Percentiles rank a stretch among this genome's conserved stretches.
phyloP scores from a whole-genome alignment of 2,329 filamentous ascomycete species.

The Fusarium praegraminearum region DNA sequence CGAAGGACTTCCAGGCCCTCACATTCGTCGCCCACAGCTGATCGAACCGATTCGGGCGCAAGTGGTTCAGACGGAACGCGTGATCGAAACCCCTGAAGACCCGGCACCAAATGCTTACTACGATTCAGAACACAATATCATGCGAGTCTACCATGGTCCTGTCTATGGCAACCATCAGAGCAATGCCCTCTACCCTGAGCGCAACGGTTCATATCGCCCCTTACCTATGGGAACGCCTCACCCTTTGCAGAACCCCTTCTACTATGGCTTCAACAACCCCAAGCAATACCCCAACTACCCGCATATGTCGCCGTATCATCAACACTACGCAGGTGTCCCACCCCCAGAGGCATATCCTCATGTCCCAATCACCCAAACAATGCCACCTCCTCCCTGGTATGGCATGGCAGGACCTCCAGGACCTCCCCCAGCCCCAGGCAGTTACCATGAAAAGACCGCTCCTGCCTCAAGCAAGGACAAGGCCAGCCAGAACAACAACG shows the following conservation, averaged over 20 bases:
- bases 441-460: slow-evolving; percentile 8
- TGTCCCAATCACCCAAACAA: slow-evolving; percentile 50
- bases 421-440: slow-evolving; percentile 9
- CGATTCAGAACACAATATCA: slow-evolving; percentile 63
- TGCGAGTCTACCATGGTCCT: slow-evolving; percentile 69
- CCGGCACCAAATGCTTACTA: slow-evolving; percentile 71
- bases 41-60: slow-evolving; percentile 62
- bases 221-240: slow-evolving; percentile 59
- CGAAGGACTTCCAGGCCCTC: slow-evolving; percentile 47
- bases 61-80: slow-evolving; percentile 67
- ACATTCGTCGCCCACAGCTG: slow-evolving; percentile 57
- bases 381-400: slow-evolving; percentile 43
- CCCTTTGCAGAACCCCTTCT: slow-evolving; percentile 58
- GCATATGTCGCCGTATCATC: slow-evolving; percentile 28
- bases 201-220: slow-evolving; percentile 48
- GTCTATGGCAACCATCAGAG: slow-evolving; percentile 65
- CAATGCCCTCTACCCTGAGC: slow-evolving; percentile 59
- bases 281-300: slow-evolving; percentile 42
- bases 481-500: slow-evolving; percentile 50
- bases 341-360: slow-evolving; percentile 41
- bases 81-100: slow-evolving; percentile 64
- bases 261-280: slow-evolving; percentile 53
- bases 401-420: slow-evolving; percentile 40
- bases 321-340: slow-evolving; percentile 16
- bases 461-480: slow-evolving; percentile 40